A percentile compares a stretch with the other conserved stretches of the same genome.
Conservation (phyloP, 306 rosid species). For the Malus fusca region DNA sequence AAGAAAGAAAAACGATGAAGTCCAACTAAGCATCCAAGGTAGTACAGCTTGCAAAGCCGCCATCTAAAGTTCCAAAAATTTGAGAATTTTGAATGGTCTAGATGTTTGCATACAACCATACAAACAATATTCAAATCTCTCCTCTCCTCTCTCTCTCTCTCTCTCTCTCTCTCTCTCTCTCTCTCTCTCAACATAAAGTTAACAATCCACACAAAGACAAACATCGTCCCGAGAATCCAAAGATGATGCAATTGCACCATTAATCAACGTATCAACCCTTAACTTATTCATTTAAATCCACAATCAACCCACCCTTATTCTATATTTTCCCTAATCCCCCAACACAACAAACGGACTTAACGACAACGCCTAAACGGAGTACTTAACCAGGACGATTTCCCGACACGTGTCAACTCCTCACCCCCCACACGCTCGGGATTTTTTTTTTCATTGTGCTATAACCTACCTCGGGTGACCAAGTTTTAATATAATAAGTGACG, state of each 20-base stretch:
- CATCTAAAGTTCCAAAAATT: background rate
- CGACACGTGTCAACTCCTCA: background rate
- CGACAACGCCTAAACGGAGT: slow-evolving; percentile 13
- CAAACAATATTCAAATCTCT: background rate
- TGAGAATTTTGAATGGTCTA: background rate
- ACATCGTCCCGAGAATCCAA: slow-evolving; percentile 9
- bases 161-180: too few species aligned
- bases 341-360: slow-evolving; percentile 19
- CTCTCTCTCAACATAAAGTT: background rate
- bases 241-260: background rate
- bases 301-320: background rate
- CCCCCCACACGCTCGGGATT: background rate
- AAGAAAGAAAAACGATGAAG: too few species aligned
- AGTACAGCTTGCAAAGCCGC: background rate
- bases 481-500: too few species aligned
- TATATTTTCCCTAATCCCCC: background rate
- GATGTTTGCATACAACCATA: background rate
- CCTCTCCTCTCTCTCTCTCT: too few species aligned
- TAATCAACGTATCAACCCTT: background rate
- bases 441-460: too few species aligned
- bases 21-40: too few species aligned
- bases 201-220: background rate
- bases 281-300: background rate
- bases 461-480: too few species aligned
- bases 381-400: background rate